Percentiles rank a stretch among this genome's conserved stretches.
Evolutionary conservation across 148 eudicot genomes (phyloP).

Genomic region (Rhododendron vialii): DNA sequence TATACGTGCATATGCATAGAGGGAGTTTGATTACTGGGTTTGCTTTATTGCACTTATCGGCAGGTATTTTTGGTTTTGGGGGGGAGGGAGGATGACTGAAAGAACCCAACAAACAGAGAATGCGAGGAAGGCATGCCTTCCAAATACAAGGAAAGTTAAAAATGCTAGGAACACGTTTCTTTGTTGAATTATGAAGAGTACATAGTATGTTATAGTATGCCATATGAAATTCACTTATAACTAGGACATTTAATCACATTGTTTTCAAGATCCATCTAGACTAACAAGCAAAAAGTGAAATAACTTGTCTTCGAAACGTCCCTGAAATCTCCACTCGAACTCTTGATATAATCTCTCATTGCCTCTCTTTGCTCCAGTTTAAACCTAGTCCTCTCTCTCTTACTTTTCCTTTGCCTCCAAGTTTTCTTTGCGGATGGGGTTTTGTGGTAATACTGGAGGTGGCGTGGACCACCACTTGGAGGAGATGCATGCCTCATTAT

Average conservation of each 20-base stretch:
- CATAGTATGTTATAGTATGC: neutral
- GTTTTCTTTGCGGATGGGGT: neutral
- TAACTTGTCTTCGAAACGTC: neutral
- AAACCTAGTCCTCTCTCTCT: neutral
- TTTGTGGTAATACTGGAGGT: neutral
- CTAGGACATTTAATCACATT: neutral
- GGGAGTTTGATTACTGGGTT: too few relatives aligned
- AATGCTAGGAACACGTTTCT: neutral
- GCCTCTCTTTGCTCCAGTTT: neutral
- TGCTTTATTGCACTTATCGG: too few relatives aligned
- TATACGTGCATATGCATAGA: too few relatives aligned
- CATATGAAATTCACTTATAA: neutral
- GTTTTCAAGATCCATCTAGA: neutral
- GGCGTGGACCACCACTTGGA: neutral
- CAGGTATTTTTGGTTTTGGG: too few relatives aligned
- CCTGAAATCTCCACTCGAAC: neutral
- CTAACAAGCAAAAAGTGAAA: neutral
- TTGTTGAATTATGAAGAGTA: neutral
- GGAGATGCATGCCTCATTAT: neutral
- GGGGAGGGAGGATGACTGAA: too few relatives aligned
- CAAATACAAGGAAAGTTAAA: neutral
- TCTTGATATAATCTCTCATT: neutral
- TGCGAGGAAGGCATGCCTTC: too few relatives aligned
- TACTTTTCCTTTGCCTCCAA: neutral
- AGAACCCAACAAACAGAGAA: too few relatives aligned